A percentile compares a stretch with the other conserved stretches of the same genome.
Conservation (phyloP, 148 eudicot genomes). For the Arctostaphylos glauca region DNA sequence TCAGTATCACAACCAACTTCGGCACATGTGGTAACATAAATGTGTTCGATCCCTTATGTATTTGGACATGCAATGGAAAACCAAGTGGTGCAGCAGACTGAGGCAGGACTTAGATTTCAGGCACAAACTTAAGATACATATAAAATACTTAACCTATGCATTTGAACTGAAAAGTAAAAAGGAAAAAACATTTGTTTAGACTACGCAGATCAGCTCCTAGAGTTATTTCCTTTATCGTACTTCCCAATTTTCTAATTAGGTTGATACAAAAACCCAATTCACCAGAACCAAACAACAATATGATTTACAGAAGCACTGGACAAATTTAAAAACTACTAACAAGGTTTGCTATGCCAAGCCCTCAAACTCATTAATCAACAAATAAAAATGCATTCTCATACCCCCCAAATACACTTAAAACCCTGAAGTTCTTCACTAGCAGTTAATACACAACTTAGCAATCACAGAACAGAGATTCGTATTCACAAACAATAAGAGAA, state of each 20-base stretch:
- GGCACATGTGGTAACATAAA: not conserved
- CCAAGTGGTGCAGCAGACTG: not conserved
- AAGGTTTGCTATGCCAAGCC: not conserved
- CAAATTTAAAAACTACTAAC: not conserved
- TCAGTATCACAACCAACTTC: not conserved
- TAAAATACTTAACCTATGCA: not conserved
- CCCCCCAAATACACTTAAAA: not conserved
- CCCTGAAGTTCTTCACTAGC: constrained; percentile 1
- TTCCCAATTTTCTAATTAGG: not conserved
- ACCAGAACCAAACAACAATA: not conserved
- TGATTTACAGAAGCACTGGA: not conserved
- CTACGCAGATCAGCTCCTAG: not conserved
- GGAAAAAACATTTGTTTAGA: not conserved
- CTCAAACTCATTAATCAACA: not conserved
- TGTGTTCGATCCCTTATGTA: not conserved
- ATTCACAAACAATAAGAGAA: not conserved
- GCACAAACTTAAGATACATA: not conserved
- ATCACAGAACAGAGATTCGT: not conserved
- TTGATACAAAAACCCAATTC: not conserved
- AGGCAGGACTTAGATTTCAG: not conserved
- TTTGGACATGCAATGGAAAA: not conserved
- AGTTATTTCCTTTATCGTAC: not conserved
- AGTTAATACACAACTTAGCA: not conserved
- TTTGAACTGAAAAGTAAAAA: not conserved
- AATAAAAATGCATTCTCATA: not conserved